Evolutionary conservation across 495 filamentous ascomycete species (phyloP), one percentile per base, ranked within the genome.

Genomic region (Lentithecium fluviatile): DNA sequence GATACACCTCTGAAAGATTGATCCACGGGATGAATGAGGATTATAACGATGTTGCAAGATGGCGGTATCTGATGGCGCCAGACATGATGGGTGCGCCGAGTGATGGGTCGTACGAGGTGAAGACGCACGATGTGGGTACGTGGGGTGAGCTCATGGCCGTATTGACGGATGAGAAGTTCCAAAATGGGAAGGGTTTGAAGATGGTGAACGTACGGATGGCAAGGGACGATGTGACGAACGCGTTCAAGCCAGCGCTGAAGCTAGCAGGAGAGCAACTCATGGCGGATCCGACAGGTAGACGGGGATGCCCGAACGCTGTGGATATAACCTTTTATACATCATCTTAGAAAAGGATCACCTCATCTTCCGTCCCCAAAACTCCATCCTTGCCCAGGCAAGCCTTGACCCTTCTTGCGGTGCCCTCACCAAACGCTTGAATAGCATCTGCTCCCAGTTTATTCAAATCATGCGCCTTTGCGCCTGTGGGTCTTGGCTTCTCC

Each of bases 21-120:
- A 60, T 72, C 17, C 67, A 72, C 69, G 83, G 89, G 45, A 87
- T 90, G 84, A 76, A 90, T 20, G 88, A 77, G 19, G 67, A 62
- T 26, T 95, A 95, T 77, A 96, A 96, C 68, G 88, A 95, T 70
- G 85, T 95, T 52, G 76, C 79, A 46, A 71, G 74, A 19, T 96
- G 91, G 91, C 80, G 87, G 26, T 87, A 84, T 71, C 64, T 69
- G 5, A 64, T 75, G 43, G 72, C 75, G 4, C 65, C 77, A 6
- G 65, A 48, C 17, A 76, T 78, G 55, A 79, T 82, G 53, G 78
- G 78, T 0, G 78, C 74, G 0, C 79, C 26, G 12, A 52, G 60
- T 25, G 38, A 64, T 56, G 78, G 71, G 0, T 80, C 46, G 2
- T 62, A 68, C 34, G 42, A 56, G 38, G 43, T 54, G 12, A 53